Conservation (phyloP, 768 basidiomycete species). For the Pilatotrama ljubarskyi region DNA sequence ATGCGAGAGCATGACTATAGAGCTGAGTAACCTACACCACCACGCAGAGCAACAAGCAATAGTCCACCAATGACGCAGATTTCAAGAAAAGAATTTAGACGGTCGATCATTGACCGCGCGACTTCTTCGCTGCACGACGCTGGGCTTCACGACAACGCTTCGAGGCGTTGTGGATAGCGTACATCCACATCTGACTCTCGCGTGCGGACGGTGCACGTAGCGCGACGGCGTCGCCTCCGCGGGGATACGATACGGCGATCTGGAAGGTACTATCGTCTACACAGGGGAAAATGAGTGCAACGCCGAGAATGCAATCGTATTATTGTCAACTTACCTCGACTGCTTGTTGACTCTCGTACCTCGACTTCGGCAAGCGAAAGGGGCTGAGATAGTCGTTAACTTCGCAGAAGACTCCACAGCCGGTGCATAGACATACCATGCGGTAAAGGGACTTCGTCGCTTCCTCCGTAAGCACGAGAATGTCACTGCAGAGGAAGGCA, state of each 20-base stretch:
- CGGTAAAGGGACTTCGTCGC: constrained; percentile 70
- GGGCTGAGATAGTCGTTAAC: constrained; percentile 47
- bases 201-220: constrained; percentile 48
- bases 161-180: constrained; percentile 45
- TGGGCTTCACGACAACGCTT: constrained; percentile 47
- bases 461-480: constrained; percentile 82
- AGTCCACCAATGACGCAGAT: background rate
- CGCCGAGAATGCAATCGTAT: background rate
- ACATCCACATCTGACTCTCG: constrained; percentile 58
- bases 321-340: constrained; percentile 44
- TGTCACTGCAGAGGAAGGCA: constrained; percentile 85
- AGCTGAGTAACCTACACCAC: no score
- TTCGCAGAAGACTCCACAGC: background rate
- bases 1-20: no score
- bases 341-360: constrained; percentile 51
- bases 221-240: constrained; percentile 21
- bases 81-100: no score
- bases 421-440: constrained; percentile 55
- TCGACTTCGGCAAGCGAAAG: constrained; percentile 69
- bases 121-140: constrained; percentile 33
- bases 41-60: background rate
- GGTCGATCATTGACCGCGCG: background rate
- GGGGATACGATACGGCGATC: constrained; percentile 20
- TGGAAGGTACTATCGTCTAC: constrained; percentile 68
- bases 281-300: background rate